Conservation (phyloP, 208 protist species). For the Leptomonas seymouri region DNA sequence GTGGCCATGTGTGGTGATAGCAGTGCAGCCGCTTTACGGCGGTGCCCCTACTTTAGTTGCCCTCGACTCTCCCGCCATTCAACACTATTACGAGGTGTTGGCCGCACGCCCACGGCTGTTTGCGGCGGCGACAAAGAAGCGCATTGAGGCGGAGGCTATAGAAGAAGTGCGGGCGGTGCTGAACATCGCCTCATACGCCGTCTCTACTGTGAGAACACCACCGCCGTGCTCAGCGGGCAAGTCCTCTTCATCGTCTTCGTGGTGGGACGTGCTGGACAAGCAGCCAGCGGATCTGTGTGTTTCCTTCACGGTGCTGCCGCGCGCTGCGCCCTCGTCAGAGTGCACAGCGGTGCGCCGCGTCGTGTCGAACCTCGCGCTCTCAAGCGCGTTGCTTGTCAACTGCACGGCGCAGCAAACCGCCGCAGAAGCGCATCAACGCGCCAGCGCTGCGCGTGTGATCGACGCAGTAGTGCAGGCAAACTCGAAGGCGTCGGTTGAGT, state of each 20-base stretch:
- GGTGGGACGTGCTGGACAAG: constrained; percentile 1
- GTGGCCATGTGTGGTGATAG: constrained; percentile 22
- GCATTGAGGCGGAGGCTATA: constrained; percentile 15
- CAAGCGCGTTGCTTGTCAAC: constrained; percentile 32
- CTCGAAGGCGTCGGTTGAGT: neutral
- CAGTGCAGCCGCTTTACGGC: constrained; percentile 17
- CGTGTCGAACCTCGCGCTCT: constrained; percentile 27
- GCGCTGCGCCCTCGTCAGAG: neutral
- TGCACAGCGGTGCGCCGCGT: constrained; percentile 2
- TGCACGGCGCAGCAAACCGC: constrained; percentile 38
- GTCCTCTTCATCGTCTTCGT: neutral
- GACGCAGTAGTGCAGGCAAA: constrained; percentile 24
- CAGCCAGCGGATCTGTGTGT: constrained; percentile 13
- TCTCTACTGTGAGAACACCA: constrained; percentile 6
- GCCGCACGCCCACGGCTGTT: constrained; percentile 21
- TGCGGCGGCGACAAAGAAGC: constrained; percentile 6
- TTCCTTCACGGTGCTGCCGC: constrained; percentile 23
- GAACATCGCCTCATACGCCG: constrained; percentile 19
- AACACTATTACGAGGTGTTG: constrained; percentile 31
- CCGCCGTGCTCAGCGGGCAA: neutral
- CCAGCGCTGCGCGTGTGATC: constrained; percentile 20
- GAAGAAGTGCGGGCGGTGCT: constrained; percentile 24
- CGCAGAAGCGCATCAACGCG: constrained; percentile 28
- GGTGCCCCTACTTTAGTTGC: constrained; percentile 25
- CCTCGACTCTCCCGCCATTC: constrained; percentile 19